These are phyloP conservation scores for Poterioochromonas sp. DNA, from an alignment of 352 stramenopile genomes.

Conservation along the genomic window DNA sequence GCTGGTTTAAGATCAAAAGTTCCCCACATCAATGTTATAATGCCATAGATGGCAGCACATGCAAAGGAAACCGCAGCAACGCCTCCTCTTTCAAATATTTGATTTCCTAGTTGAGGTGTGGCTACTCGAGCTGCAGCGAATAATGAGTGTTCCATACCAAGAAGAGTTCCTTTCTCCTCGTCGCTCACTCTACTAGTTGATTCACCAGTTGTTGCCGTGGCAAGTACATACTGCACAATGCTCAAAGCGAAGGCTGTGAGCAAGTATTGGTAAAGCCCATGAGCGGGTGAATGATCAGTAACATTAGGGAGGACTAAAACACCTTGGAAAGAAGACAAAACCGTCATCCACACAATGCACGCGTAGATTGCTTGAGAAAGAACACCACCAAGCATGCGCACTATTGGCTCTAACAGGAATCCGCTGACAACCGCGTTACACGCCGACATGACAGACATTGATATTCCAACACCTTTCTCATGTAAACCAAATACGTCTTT, in stretches of 20 bases:
- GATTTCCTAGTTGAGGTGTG: slow-evolving; percentile 37
- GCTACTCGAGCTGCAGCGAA: slow-evolving; percentile 51
- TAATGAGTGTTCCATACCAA: slow-evolving; percentile 55
- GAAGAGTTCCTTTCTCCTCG: slow-evolving; percentile 48
- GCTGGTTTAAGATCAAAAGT: not conserved
- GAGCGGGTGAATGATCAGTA: not conserved
- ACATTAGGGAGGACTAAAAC: not conserved
- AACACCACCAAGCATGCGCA: slow-evolving; percentile 36
- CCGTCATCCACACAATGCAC: slow-evolving; percentile 23
- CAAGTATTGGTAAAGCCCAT: not conserved
- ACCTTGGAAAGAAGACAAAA: slow-evolving; percentile 36
- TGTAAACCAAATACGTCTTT: slow-evolving; percentile 45
- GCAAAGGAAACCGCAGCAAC: not conserved
- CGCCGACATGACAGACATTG: slow-evolving; percentile 49
- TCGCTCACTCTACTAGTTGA: slow-evolving; percentile 48
- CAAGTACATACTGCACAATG: slow-evolving; percentile 31
- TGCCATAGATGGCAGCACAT: not conserved
- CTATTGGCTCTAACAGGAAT: slow-evolving; percentile 43
- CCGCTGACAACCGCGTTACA: slow-evolving; percentile 48
- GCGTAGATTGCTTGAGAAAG: slow-evolving; percentile 36
- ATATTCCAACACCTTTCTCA: slow-evolving; percentile 46
- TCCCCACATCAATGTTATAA: not conserved
- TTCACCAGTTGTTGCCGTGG: slow-evolving; percentile 29
- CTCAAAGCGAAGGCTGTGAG: slow-evolving; percentile 30
- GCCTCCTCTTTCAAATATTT: not conserved